Conservation (phyloP, 2,329 filamentous ascomycete species). For the Fusarium miscanthi region DNA sequence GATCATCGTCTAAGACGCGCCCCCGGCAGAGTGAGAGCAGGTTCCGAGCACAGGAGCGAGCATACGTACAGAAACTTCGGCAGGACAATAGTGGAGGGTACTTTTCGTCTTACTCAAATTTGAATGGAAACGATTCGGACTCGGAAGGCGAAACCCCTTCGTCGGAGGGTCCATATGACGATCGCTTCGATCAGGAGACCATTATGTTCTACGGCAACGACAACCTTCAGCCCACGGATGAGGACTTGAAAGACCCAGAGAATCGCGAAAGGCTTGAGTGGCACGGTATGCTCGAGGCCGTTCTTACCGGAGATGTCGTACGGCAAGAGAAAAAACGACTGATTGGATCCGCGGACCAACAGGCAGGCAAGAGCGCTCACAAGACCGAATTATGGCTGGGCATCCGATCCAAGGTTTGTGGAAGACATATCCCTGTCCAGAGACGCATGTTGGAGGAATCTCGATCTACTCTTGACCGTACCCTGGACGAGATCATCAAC, state of each 20-base stretch:
- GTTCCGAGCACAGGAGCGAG: constrained; percentile 80
- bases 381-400: constrained; percentile 89
- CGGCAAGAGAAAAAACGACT: constrained; percentile 97
- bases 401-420: constrained; percentile 84
- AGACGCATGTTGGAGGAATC: constrained; percentile 88
- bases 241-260: constrained; percentile 87
- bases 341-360: constrained; percentile 77
- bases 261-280: constrained; percentile 94
- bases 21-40: constrained; percentile 58
- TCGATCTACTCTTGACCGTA: constrained; percentile 75
- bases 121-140: constrained; percentile 81
- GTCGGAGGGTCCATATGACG: constrained; percentile 85
- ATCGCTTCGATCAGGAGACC: constrained; percentile 90
- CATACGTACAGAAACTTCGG: constrained; percentile 91
- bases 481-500: constrained; percentile 87
- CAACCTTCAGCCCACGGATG: constrained; percentile 85
- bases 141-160: constrained; percentile 91
- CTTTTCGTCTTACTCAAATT: constrained; percentile 72
- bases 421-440: constrained; percentile 85
- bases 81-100: constrained; percentile 76
- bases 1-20: constrained; percentile 65
- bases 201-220: constrained; percentile 94
- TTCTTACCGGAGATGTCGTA: constrained; percentile 95
- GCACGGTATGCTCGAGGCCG: constrained; percentile 97
- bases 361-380: constrained; percentile 71